These are phyloP conservation scores for Colletotrichum orbiculare DNA, from an alignment of 2,329 filamentous ascomycete genomes.

Conservation along the genomic window DNA sequence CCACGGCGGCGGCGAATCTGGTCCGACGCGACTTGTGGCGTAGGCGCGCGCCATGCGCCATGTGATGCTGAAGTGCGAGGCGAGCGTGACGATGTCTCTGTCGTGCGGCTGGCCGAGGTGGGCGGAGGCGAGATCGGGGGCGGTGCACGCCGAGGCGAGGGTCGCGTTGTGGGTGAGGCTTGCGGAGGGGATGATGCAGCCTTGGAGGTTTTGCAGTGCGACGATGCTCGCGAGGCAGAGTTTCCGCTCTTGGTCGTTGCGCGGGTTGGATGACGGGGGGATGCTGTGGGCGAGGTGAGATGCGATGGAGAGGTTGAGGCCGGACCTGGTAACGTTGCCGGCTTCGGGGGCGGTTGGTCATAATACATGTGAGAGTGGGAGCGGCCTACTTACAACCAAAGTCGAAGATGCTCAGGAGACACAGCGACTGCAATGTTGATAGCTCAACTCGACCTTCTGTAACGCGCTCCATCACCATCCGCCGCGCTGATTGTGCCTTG, in stretches of 20 bases:
- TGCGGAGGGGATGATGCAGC: constrained; percentile 38
- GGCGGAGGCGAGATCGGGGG: background rate
- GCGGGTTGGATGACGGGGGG: constrained; percentile 34
- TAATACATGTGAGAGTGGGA: background rate
- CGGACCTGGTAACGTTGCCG: constrained; percentile 40
- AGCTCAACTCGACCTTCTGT: constrained; percentile 49
- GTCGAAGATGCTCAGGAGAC: constrained; percentile 50
- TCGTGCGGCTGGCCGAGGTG: constrained; percentile 33
- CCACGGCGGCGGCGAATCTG: constrained; percentile 53
- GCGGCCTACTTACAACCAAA: constrained; percentile 45
- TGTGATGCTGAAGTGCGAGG: constrained; percentile 55
- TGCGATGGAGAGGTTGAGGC: constrained; percentile 40
- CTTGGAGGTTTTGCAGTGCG: constrained; percentile 55
- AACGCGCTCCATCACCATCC: constrained; percentile 47
- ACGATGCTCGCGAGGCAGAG: constrained; percentile 55
- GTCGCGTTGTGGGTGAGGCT: background rate
- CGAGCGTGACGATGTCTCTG: constrained; percentile 57
- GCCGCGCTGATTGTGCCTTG: constrained; percentile 30
- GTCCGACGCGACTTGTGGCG: constrained; percentile 56
- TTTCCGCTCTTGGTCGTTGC: constrained; percentile 39
- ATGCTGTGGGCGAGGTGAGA: constrained; percentile 40
- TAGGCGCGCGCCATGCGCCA: constrained; percentile 61
- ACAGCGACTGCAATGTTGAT: constrained; percentile 52
- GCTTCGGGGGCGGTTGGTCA: constrained; percentile 30
- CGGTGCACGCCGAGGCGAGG: background rate